Conservation (phyloP, 345 rosid species). For the thale cress (Arabidopsis thaliana) region DNA sequence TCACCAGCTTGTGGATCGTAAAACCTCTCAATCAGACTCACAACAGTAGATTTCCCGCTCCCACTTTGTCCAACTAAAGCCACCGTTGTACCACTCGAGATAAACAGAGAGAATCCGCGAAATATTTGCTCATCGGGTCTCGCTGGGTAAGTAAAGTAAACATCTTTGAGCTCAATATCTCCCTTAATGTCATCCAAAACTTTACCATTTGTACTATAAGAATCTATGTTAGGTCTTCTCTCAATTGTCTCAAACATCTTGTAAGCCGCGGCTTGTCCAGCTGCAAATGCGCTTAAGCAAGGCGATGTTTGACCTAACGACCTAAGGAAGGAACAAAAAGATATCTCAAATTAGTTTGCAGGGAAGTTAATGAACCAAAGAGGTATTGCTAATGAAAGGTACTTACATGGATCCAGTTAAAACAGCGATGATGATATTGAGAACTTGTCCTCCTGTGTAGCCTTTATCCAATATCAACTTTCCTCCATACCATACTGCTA, state of each 20-base stretch:
- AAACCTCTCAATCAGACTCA: slow-evolving; percentile 68
- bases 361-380: background rate
- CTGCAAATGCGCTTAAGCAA: slow-evolving; percentile 56
- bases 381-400: background rate
- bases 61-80: slow-evolving; percentile 80
- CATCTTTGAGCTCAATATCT: slow-evolving; percentile 60
- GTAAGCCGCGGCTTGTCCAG: slow-evolving; percentile 68
- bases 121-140: slow-evolving; percentile 68
- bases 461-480: slow-evolving; percentile 78
- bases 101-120: slow-evolving; percentile 56
- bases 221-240: slow-evolving; percentile 63
- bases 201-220: slow-evolving; percentile 50
- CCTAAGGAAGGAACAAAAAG: slow-evolving; percentile 43
- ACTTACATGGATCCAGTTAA: slow-evolving; percentile 83
- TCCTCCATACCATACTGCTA: slow-evolving; percentile 86
- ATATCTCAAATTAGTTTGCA: background rate
- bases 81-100: slow-evolving; percentile 59
- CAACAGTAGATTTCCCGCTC: slow-evolving; percentile 71
- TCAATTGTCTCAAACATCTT: slow-evolving; percentile 66
- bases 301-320: slow-evolving; percentile 75
- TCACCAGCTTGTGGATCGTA: slow-evolving; percentile 66
- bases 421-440: slow-evolving; percentile 75
- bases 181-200: slow-evolving; percentile 54
- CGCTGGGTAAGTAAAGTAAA: slow-evolving; percentile 64
- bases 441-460: slow-evolving; percentile 71